Evolutionary conservation across 1,284 basidiomycete species (phyloP).

Genomic region (Dichomitus squalens): DNA sequence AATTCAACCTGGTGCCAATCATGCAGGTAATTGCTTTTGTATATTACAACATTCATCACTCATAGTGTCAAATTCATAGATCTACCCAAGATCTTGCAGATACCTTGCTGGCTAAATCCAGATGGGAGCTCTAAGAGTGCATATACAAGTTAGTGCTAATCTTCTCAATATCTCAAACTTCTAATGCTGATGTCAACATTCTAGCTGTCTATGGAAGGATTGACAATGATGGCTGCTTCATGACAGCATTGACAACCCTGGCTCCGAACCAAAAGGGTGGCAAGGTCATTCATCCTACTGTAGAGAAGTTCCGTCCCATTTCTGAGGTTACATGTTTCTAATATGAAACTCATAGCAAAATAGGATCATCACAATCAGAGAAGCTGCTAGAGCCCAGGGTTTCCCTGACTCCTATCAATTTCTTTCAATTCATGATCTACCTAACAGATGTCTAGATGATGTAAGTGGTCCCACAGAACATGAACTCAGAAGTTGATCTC

Average conservation of each 20-base stretch:
- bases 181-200: background rate
- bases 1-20: constrained; percentile 46
- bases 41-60: no score
- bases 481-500: background rate
- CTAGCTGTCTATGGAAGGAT: constrained; percentile 58
- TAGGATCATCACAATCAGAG: constrained; percentile 62
- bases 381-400: constrained; percentile 70
- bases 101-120: background rate
- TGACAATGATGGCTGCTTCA: constrained; percentile 51
- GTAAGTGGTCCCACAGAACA: constrained; percentile 39
- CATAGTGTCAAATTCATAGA: constrained; percentile 40
- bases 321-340: background rate
- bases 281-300: constrained; percentile 60
- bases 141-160: constrained; percentile 9
- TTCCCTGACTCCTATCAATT: constrained; percentile 71
- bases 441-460: constrained; percentile 43
- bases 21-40: constrained; percentile 37
- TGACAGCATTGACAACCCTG: constrained; percentile 58
- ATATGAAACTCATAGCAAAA: constrained; percentile 52
- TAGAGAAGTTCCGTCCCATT: constrained; percentile 34
- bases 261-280: constrained; percentile 52
- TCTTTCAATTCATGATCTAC: constrained; percentile 43
- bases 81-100: constrained; percentile 36
- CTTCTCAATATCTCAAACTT: background rate
- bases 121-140: constrained; percentile 3